These are phyloP conservation scores for Eutrema salsugineum DNA, from an alignment of 441 rosid species.

Conservation along the genomic window DNA sequence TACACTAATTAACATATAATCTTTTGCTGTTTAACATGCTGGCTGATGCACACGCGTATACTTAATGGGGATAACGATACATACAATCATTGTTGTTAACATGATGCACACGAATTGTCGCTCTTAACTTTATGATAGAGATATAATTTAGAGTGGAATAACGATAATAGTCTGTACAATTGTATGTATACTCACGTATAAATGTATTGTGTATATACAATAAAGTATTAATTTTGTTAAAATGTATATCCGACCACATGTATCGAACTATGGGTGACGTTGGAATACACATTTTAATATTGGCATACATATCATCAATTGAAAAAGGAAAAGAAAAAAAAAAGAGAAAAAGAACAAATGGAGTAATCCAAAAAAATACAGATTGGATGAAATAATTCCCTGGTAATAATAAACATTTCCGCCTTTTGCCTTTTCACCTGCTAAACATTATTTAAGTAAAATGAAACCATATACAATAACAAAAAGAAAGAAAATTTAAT, in stretches of 20 bases:
- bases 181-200: not conserved
- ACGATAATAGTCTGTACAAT: not conserved
- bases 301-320: not conserved
- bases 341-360: not conserved
- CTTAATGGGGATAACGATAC: not conserved
- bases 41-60: not conserved
- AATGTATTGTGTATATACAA: not conserved
- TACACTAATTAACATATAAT: too few relatives aligned
- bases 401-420: constrained; percentile 14
- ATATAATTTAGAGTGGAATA: not conserved
- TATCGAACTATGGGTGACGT: constrained; percentile 5
- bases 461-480: not conserved
- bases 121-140: not conserved
- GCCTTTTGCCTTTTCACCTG: constrained; percentile 29
- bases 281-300: not conserved
- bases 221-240: not conserved
- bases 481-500: not conserved
- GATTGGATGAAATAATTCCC: constrained; percentile 30
- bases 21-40: too few relatives aligned
- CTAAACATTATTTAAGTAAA: not conserved
- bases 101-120: not conserved
- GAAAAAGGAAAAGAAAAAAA: not conserved
- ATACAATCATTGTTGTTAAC: not conserved
- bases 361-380: constrained; percentile 31
- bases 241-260: constrained; percentile 13